Evolutionary conservation across 345 rosid species (phyloP).

Genomic region (Pistacia vera): DNA sequence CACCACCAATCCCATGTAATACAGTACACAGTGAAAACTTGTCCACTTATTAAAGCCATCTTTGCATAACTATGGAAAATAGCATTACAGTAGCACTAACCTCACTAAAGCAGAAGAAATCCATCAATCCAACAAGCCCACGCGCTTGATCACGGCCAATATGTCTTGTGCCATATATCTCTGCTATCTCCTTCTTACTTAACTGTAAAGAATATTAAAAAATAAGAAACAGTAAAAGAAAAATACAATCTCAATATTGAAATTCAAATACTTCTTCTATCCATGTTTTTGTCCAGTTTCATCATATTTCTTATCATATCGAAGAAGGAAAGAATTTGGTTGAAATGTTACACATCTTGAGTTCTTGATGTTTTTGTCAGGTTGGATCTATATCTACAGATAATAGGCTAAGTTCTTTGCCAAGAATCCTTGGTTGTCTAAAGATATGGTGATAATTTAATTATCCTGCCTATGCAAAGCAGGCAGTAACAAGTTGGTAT

Average conservation of each 20-base stretch:
- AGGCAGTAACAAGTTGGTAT: not conserved
- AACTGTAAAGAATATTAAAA: constrained; percentile 53
- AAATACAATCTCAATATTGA: not conserved
- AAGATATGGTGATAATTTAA: not conserved
- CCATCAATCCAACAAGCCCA: constrained; percentile 93
- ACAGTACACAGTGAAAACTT: not conserved
- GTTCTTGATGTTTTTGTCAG: not conserved
- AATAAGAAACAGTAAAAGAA: not conserved
- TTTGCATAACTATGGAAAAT: constrained; percentile 2
- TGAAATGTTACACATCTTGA: not conserved
- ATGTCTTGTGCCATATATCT: constrained; percentile 83
- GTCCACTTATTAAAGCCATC: not conserved
- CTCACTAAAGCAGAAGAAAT: constrained; percentile 98
- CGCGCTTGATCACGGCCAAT: constrained; percentile 93
- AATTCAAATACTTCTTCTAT: not conserved
- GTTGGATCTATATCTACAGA: not conserved
- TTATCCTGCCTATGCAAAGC: not conserved
- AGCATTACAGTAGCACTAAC: constrained; percentile 36
- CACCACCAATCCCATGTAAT: not conserved
- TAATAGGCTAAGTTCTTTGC: not conserved
- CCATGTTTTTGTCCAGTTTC: not conserved
- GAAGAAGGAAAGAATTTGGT: not conserved
- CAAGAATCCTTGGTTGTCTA: not conserved
- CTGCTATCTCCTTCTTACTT: constrained; percentile 58
- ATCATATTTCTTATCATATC: not conserved